Conservation (phyloP, 1,284 basidiomycete species). For the Leccinum pachyderme region DNA sequence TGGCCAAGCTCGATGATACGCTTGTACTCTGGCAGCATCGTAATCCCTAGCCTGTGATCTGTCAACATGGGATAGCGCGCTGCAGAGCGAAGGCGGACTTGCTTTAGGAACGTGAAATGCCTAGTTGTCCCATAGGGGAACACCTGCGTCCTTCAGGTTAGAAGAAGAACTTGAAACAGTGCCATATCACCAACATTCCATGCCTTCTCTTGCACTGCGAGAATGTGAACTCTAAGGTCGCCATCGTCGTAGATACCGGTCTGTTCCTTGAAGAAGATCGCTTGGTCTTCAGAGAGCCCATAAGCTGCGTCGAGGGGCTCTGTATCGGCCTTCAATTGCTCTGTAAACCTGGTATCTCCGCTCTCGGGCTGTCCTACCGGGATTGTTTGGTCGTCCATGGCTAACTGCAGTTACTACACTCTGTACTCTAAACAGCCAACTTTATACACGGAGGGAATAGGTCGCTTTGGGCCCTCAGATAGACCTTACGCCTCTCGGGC, state of each 20-base stretch:
- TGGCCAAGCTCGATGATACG: slow-evolving; percentile 19
- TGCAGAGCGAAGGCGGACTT: not conserved
- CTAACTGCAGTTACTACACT: not conserved
- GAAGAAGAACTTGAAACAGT: no score
- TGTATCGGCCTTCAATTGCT: not conserved
- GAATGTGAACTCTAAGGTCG: slow-evolving; percentile 19
- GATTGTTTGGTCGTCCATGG: slow-evolving; percentile 9
- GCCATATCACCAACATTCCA: slow-evolving; percentile 13
- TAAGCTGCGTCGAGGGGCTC: slow-evolving; percentile 8
- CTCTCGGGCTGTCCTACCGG: not conserved
- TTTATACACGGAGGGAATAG: slow-evolving; percentile 5
- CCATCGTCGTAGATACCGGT: slow-evolving; percentile 21
- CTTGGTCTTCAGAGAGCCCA: slow-evolving; percentile 17
- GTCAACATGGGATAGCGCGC: not conserved
- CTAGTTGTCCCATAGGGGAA: slow-evolving; percentile 22
- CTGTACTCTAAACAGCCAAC: not conserved
- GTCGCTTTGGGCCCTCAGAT: not conserved
- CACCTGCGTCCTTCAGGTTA: slow-evolving; percentile 9
- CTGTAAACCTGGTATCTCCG: slow-evolving; percentile 4
- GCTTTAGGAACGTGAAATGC: slow-evolving; percentile 19
- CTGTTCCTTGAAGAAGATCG: slow-evolving; percentile 24
- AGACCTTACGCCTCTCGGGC: not conserved
- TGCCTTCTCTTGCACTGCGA: slow-evolving; percentile 18
- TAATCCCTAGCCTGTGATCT: slow-evolving; percentile 16
- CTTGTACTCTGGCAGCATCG: slow-evolving; percentile 14